These are phyloP conservation scores for Apiosordaria backusii DNA, from an alignment of 495 filamentous ascomycete genomes.

Conservation along the genomic window DNA sequence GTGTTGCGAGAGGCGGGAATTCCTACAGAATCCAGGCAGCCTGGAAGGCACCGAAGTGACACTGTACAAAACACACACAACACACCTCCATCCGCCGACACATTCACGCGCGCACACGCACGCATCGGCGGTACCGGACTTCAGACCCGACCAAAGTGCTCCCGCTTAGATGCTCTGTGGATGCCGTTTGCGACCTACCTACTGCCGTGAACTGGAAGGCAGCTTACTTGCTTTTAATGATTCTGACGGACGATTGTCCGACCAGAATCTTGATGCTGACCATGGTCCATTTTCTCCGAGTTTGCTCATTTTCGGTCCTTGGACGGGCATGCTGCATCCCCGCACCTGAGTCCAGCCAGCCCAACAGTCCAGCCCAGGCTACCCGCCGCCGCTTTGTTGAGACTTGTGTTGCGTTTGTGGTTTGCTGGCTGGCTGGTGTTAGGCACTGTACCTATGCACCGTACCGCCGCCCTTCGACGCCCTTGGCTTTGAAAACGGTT, in stretches of 20 bases:
- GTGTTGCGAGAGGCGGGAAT: too few relatives aligned
- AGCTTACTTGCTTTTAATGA: too few relatives aligned
- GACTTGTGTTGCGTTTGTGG: not conserved
- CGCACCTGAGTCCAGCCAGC: too few relatives aligned
- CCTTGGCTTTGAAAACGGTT: not conserved
- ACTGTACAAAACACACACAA: not conserved
- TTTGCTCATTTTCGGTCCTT: not conserved
- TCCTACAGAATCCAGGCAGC: not conserved
- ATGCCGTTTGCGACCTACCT: not conserved
- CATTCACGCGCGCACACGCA: not conserved
- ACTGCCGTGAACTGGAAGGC: not conserved
- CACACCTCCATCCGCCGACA: not conserved
- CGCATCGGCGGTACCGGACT: conserved; percentile 2
- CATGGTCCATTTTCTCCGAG: not conserved
- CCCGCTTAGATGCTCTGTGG: not conserved
- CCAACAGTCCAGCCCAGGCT: not conserved
- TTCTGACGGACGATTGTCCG: too few relatives aligned
- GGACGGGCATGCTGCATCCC: not conserved
- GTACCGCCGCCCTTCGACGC: too few relatives aligned
- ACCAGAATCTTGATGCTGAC: not conserved
- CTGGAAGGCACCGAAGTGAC: not conserved
- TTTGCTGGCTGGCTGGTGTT: not conserved
- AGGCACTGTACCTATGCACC: not conserved
- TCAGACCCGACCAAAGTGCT: not conserved
- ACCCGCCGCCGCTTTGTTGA: not conserved